Evolutionary conservation across 441 rosid species (phyloP).

Genomic region (Rhodomyrtus psidioides): DNA sequence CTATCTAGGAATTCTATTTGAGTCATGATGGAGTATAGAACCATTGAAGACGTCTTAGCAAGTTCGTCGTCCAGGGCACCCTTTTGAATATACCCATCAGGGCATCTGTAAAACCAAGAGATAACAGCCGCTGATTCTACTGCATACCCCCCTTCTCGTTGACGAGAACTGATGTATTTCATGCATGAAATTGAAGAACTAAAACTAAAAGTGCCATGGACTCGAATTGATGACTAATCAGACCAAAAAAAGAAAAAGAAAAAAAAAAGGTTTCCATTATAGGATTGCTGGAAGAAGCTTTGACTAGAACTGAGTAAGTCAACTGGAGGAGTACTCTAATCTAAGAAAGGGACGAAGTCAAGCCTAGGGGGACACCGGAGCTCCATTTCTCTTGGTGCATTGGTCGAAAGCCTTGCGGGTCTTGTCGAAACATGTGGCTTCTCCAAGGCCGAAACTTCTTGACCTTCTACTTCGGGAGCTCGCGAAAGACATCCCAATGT

Average conservation of each 20-base stretch:
- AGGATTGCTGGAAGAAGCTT: background rate
- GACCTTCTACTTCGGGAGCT: no score
- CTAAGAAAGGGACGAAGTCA: no score
- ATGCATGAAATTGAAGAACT: background rate
- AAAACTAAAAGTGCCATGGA: background rate
- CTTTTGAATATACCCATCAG: background rate
- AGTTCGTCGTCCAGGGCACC: background rate
- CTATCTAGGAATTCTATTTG: background rate
- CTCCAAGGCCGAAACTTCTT: no score
- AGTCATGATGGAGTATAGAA: background rate
- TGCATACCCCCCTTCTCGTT: no score
- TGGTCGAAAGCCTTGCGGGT: no score
- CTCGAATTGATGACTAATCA: background rate
- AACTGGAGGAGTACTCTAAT: no score
- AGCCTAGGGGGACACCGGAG: no score
- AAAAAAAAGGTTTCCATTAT: background rate
- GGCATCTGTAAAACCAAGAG: background rate
- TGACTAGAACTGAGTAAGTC: no score
- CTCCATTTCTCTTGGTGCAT: no score
- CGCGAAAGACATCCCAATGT: no score
- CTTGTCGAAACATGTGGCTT: no score
- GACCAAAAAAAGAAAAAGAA: rapidly evolving
- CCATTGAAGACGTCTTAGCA: background rate
- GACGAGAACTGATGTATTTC: no score
- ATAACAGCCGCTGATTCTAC: background rate